Evolutionary conservation across 177 flowering plant genomes (phyloP), one percentile per base, ranked within the genome.

Genomic region (Vitis hybrid): DNA sequence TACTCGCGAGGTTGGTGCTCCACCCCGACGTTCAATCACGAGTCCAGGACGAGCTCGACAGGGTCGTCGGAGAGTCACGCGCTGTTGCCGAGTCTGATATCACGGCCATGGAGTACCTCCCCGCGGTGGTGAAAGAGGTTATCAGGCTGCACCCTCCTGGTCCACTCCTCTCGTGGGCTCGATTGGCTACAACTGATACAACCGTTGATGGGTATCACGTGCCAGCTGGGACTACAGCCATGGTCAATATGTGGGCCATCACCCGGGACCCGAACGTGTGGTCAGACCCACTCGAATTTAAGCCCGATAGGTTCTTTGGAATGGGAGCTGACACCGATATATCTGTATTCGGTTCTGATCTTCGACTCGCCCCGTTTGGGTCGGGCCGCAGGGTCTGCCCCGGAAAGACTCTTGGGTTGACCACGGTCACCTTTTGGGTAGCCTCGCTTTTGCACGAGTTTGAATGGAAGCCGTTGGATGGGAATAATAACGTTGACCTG

Each of bases 231-330:
- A 91, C 97, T 50, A 91, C 96, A 0, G 96, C 92, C 9, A 86
- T 89, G 88, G 92, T 92, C 6, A 92, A 92, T 83, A 92, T 91
- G 94, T 92, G 96, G 96, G 92, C 97, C 78, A 92, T 92, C 0
- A 49, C 85, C 1, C 72, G 86, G 34, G 94, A 91, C 82, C 84
- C 85, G 1, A 14, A 78, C 1, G 69, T 83, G 0, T 92, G 97
- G 97, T 9, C 34, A 1, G 87, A 85, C 71, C 92, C 97, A n/a
- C 67, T 70, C 1, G 60, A 64, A 17, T 92, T 92, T 65, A 68
- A 59, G 63, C 97, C 97, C 6, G 91, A 88, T 5, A 73, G 93
- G 64, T 91, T 91, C 62, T 14, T 84, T n/a, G 4, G 59, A 2
- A 45, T 60, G 12, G 80, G 62, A 1, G 76, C 73, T 2, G 87